phyloP scores from a whole-genome alignment of 2,329 filamentous ascomycete species.

The Aureobasidium sp. region DNA sequence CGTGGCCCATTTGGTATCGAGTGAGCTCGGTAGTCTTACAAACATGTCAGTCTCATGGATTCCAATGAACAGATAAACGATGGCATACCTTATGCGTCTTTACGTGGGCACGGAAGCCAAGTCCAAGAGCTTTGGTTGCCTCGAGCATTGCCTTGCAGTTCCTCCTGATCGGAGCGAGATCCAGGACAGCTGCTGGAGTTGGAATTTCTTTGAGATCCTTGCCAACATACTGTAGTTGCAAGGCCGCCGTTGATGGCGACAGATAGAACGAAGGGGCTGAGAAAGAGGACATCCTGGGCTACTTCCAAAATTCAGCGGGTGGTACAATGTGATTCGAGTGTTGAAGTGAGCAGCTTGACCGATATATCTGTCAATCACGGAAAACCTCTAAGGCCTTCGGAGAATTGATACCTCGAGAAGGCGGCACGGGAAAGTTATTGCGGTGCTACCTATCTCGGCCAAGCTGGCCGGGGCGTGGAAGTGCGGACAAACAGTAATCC shows the following conservation, averaged over 20 bases:
- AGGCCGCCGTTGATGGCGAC: slow-evolving; percentile 22
- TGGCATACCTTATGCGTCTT: slow-evolving; percentile 69
- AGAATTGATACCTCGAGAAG: no score
- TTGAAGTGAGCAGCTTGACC: no score
- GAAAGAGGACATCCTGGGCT: neutral
- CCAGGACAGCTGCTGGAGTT: slow-evolving; percentile 60
- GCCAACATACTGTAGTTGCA: slow-evolving; percentile 45
- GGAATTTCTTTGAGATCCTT: slow-evolving; percentile 52
- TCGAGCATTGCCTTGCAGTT: slow-evolving; percentile 68
- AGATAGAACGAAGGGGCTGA: slow-evolving; percentile 22
- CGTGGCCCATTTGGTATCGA: slow-evolving; percentile 58
- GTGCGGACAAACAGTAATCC: no score
- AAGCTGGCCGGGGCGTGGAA: no score
- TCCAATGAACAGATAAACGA: neutral
- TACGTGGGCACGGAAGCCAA: slow-evolving; percentile 68
- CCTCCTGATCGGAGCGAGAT: slow-evolving; percentile 54
- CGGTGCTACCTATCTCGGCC: no score
- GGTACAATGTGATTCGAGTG: no score
- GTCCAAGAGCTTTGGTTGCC: slow-evolving; percentile 47
- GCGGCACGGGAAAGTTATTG: no score
- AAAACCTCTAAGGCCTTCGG: no score
- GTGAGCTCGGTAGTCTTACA: slow-evolving; percentile 57
- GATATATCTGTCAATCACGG: no score
- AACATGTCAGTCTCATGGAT: neutral
- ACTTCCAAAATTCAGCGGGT: no score